These are phyloP conservation scores for Phytophthora litchii DNA, from an alignment of 352 stramenopile species.

Conservation along the genomic window DNA sequence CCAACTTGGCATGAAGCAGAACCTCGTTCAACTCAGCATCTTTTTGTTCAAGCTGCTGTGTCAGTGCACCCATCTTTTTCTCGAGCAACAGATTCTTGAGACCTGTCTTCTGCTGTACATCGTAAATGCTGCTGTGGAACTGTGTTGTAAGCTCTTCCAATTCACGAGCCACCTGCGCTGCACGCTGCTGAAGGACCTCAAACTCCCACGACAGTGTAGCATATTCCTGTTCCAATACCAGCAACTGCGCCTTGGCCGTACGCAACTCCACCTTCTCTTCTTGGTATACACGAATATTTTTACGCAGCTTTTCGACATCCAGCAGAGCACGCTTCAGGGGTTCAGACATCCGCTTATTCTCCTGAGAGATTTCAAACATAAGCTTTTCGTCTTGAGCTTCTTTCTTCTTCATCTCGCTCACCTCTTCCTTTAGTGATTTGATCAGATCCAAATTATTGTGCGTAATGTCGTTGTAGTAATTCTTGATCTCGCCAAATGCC, in stretches of 20 bases:
- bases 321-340: slow-evolving; percentile 91
- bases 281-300: slow-evolving; percentile 73
- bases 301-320: slow-evolving; percentile 75
- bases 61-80: slow-evolving; percentile 91
- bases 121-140: slow-evolving; percentile 91
- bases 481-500: slow-evolving; percentile 96
- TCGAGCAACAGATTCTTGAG: slow-evolving; percentile 95
- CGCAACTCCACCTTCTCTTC: slow-evolving; percentile 74
- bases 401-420: slow-evolving; percentile 94
- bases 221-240: slow-evolving; percentile 90
- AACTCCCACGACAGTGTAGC: slow-evolving; percentile 93
- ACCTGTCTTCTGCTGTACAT: slow-evolving; percentile 93
- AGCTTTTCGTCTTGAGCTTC: slow-evolving; percentile 94
- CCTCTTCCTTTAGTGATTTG: slow-evolving; percentile 95
- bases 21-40: slow-evolving; percentile 94
- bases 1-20: slow-evolving; percentile 90
- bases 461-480: slow-evolving; percentile 98
- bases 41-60: slow-evolving; percentile 87
- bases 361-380: slow-evolving; percentile 94
- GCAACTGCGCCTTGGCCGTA: slow-evolving; percentile 69
- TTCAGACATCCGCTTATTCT: slow-evolving; percentile 96
- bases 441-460: slow-evolving; percentile 98
- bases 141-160: slow-evolving; percentile 88
- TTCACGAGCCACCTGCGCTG: slow-evolving; percentile 85
- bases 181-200: slow-evolving; percentile 92